Evolutionary conservation across 768 basidiomycete species (phyloP).

Genomic region (Cyathus striatus): DNA sequence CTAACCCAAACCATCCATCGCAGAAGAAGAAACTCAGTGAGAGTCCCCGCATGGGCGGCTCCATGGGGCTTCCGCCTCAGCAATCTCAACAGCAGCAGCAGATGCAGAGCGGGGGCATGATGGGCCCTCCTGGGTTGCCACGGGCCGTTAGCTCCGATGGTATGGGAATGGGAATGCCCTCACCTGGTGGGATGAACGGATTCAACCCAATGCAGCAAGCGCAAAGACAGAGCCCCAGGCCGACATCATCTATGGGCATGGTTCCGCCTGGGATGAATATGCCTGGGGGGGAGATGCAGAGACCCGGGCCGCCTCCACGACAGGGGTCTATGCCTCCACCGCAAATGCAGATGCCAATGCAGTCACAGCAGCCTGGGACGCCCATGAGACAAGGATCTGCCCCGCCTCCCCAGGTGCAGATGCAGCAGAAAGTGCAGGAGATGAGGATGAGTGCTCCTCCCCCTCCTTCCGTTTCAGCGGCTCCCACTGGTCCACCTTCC

Average conservation of each 20-base stretch:
- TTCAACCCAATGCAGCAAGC: slow-evolving; percentile 1
- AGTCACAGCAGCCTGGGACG: slow-evolving; percentile 3
- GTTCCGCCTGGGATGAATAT: slow-evolving; percentile 6
- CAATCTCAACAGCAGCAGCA: too few species aligned
- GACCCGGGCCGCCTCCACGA: not conserved
- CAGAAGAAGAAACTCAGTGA: slow-evolving; percentile 18
- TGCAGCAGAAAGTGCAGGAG: too few species aligned
- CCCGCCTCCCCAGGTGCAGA: not conserved
- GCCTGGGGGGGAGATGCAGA: not conserved
- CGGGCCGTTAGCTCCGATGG: slow-evolving; percentile 6
- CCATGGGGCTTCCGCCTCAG: not conserved
- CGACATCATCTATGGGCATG: slow-evolving; percentile 13
- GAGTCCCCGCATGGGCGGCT: slow-evolving; percentile 12
- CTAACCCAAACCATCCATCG: slow-evolving; percentile 13
- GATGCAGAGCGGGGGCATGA: not conserved
- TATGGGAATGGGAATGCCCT: slow-evolving; percentile 4
- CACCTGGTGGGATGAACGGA: slow-evolving; percentile 1
- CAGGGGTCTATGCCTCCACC: slow-evolving; percentile 1
- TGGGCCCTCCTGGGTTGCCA: slow-evolving; percentile 9
- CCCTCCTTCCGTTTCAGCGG: slow-evolving; percentile 2
- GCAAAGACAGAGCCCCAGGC: slow-evolving; percentile 8
- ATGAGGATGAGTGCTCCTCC: slow-evolving; percentile 2
- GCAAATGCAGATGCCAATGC: slow-evolving; percentile 1
- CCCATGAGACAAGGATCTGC: slow-evolving; percentile 1
- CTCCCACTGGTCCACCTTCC: not conserved